Base-by-base conservation (phyloP, 1,284 basidiomycete species). In the Mycena sp. region DNA sequence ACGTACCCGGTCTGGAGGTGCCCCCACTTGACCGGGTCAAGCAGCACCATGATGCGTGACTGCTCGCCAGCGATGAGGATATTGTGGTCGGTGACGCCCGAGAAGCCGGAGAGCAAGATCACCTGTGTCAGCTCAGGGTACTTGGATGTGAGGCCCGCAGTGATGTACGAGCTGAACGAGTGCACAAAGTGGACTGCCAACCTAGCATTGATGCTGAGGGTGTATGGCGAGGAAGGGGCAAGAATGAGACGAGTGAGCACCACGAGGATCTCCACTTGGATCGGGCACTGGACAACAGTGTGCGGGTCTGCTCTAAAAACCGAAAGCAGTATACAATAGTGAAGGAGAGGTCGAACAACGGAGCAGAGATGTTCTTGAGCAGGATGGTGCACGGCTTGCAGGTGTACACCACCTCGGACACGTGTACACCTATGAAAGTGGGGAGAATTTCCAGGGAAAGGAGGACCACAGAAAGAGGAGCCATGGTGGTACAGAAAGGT, bases 51-150 rank as follows among this genome's bases (percentile, higher is more conserved):
- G 3, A 61, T 48, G 19, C 60, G 53, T 6, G 53, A 61, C 38
- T 61, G 60, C 60, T 46, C 55, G 19, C 60, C 60, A 10, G 60
- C 60, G 21, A 61, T 50, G 25, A 61, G 53, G 25, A 61, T 55
- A 53, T 56, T 51, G 60, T 21, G 55, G 52, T 55, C 52, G 38
- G 55, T 50, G 3, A 61, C 3, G 12, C 60, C 59, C 14, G 60
- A 61, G 48, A 56, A 61, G n/a, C 53, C 60, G 14, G 53, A 56
- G 16, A 61, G 53, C 44, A 53, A 56, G 38, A 61, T 61, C 6
- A 30, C 46, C 2, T 12, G 16, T 21, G 59, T 55, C 14, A 61
- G 59, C 23, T 61, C 59, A 1, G 59, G 59, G 46, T 61, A 37
- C 23, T 38, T 45, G 4, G 59, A 55, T 1, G 59, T 53, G 25